These are phyloP conservation scores for Eimeria falciformis DNA, from an alignment of 169 alveolate species.

Conservation along the genomic window DNA sequence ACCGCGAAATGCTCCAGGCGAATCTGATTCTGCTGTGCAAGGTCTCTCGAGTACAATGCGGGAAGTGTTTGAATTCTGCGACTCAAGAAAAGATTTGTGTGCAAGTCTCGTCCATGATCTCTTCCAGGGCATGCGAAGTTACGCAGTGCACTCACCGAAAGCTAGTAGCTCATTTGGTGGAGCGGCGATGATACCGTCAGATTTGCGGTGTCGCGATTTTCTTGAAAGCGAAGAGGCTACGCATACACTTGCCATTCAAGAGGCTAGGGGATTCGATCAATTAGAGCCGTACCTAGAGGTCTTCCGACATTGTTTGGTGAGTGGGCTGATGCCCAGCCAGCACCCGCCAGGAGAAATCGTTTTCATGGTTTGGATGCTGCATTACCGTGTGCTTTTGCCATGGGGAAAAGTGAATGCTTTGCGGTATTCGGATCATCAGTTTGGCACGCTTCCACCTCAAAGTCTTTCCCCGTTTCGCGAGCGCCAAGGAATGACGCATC, in stretches of 20 bases:
- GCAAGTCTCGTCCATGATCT: background rate
- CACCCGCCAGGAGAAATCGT: background rate
- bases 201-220: background rate
- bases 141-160: background rate
- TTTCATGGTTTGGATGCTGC: background rate
- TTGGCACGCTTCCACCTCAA: background rate
- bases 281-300: background rate
- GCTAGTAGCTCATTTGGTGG: background rate
- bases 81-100: background rate
- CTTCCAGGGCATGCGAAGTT: background rate
- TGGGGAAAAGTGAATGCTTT: background rate
- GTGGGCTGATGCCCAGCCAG: slow-evolving; percentile 5
- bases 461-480: slow-evolving; percentile 14
- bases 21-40: background rate
- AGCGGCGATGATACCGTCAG: background rate
- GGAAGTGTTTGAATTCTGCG: background rate
- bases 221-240: background rate
- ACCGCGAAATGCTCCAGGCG: background rate
- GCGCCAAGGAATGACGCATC: slow-evolving; percentile 11
- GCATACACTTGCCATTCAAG: background rate
- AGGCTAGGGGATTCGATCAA: background rate
- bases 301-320: background rate
- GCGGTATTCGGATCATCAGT: background rate
- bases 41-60: slow-evolving; percentile 6
- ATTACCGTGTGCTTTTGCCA: background rate